Percentiles rank a stretch among this genome's conserved stretches.
These are phyloP conservation scores for Aureobasidium leucospermi DNA, from an alignment of 2,329 filamentous ascomycete genomes.

Conservation along the genomic window DNA sequence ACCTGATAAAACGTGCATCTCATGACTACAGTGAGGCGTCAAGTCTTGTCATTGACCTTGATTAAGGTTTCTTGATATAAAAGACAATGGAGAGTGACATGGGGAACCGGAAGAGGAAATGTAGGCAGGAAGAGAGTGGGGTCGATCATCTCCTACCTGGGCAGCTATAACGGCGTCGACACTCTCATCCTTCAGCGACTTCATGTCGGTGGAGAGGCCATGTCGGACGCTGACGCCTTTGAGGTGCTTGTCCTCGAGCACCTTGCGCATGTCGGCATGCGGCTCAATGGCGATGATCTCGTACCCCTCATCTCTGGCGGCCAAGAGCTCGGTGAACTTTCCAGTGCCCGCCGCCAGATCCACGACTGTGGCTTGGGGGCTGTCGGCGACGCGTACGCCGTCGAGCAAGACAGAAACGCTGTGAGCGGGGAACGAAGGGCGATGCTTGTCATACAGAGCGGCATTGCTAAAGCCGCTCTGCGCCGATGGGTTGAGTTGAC, in stretches of 20 bases:
- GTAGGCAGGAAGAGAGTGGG: not conserved
- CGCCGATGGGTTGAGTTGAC: conserved; percentile 25
- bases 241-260: conserved; percentile 53
- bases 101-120: conserved; percentile 1
- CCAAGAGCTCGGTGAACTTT: conserved; percentile 60
- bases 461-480: conserved; percentile 57
- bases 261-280: conserved; percentile 57
- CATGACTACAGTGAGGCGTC: not conserved
- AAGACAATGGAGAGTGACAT: not conserved
- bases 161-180: conserved; percentile 60
- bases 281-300: conserved; percentile 58
- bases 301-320: conserved; percentile 51
- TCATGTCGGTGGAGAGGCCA: conserved; percentile 53
- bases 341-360: conserved; percentile 64
- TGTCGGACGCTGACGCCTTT: conserved; percentile 47
- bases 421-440: conserved; percentile 57
- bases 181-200: conserved; percentile 47
- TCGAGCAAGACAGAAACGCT: conserved; percentile 53
- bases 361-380: conserved; percentile 43
- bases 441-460: conserved; percentile 56
- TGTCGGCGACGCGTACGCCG: conserved; percentile 45
- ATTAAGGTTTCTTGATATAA: not conserved
- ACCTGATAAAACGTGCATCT: not conserved
- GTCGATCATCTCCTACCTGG: conserved; percentile 47
- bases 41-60: not conserved